These are phyloP conservation scores for Nepenthes gracilis DNA, from an alignment of 148 eudicot species.

Conservation along the genomic window DNA sequence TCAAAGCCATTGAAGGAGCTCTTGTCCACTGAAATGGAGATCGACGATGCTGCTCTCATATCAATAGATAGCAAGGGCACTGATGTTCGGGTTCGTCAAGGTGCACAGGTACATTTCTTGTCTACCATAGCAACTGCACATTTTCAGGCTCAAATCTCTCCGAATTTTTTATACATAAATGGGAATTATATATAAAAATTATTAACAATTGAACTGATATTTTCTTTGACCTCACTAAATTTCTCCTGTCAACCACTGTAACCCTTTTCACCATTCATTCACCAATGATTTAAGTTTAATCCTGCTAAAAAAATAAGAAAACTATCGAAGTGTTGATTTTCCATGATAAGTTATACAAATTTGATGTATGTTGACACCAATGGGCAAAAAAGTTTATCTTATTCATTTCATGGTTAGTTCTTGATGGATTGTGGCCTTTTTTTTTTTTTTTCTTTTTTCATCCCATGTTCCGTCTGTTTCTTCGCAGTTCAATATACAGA, in stretches of 20 bases:
- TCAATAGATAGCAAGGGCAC: conserved; percentile 94
- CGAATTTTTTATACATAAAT: too few relatives aligned
- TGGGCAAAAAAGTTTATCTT: not conserved
- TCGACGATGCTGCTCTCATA: conserved; percentile 93
- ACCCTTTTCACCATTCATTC: not conserved
- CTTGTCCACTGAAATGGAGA: conserved; percentile 62
- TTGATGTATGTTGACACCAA: too few relatives aligned
- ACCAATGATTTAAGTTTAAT: too few relatives aligned
- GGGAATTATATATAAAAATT: too few relatives aligned
- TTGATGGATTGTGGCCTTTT: not conserved
- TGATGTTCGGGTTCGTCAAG: conserved; percentile 92
- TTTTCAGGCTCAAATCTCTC: too few relatives aligned
- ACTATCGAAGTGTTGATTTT: too few relatives aligned
- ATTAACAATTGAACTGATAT: not conserved
- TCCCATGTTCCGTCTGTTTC: too few relatives aligned
- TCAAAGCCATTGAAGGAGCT: conserved; percentile 87
- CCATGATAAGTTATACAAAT: too few relatives aligned
- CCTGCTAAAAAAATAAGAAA: too few relatives aligned
- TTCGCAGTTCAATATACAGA: conserved; percentile 80
- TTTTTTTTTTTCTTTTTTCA: too few relatives aligned
- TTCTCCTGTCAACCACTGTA: not conserved
- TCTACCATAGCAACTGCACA: not conserved
- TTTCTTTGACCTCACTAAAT: not conserved
- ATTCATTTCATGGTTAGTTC: not conserved
- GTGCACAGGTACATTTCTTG: conserved; percentile 62